Evolutionary conservation across 2,329 filamentous ascomycete species (phyloP).

Genomic region (Beauveria sp.): DNA sequence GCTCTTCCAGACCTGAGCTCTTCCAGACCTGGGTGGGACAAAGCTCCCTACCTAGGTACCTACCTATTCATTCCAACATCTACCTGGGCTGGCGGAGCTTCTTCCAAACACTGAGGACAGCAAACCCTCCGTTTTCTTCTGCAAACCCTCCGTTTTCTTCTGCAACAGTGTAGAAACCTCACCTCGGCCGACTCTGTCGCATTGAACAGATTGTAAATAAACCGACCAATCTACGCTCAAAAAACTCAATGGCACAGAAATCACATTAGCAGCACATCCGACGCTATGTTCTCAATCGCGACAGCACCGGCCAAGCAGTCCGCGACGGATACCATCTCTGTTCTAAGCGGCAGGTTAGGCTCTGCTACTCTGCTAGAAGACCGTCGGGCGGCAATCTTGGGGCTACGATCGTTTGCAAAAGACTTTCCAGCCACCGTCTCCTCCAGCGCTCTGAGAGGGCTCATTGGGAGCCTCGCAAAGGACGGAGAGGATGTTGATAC

Average conservation of each 20-base stretch:
- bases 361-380: constrained; percentile 92
- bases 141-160: background rate
- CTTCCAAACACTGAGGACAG: background rate
- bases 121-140: background rate
- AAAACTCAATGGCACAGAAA: constrained; percentile 7
- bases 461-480: constrained; percentile 78
- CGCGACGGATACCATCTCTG: constrained; percentile 87
- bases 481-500: constrained; percentile 95
- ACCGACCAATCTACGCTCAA: background rate
- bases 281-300: constrained; percentile 54
- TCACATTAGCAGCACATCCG: background rate
- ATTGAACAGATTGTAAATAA: background rate
- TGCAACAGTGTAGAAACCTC: background rate
- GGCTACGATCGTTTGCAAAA: constrained; percentile 91
- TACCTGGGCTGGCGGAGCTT: background rate
- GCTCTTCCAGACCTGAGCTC: background rate
- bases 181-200: background rate
- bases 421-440: constrained; percentile 93
- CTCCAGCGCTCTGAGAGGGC: constrained; percentile 78
- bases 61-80: too few species aligned
- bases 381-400: constrained; percentile 84
- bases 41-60: background rate
- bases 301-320: constrained; percentile 88
- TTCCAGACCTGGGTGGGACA: background rate
- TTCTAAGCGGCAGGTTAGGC: constrained; percentile 76